phyloP scores from a whole-genome alignment of 495 filamentous ascomycete genomes.

The Aspergillus bertholletiae region DNA sequence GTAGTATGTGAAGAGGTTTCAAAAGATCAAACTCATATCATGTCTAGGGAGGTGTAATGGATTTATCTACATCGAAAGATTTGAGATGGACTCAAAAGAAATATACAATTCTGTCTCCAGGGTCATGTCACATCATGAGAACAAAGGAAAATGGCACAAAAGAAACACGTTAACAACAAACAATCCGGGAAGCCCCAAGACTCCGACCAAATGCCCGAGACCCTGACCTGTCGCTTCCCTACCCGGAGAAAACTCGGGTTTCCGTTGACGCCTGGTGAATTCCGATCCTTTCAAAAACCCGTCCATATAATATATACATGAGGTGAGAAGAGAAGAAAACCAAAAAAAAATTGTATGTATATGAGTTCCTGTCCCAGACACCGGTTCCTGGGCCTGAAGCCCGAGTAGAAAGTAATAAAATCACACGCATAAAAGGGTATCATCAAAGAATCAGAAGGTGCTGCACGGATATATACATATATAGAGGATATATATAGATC shows the following conservation, averaged over 20 bases:
- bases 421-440: conserved; percentile 7
- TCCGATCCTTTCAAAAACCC: neutral
- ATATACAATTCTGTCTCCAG: neutral
- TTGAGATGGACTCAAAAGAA: neutral
- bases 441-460: conserved; percentile 2
- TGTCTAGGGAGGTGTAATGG: neutral
- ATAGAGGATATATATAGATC: too few relatives aligned
- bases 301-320: conserved; percentile 1
- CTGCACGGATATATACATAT: too few relatives aligned
- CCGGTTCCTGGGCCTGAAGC: neutral
- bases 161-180: conserved; percentile 7
- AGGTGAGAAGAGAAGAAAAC: neutral
- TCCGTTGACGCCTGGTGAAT: neutral
- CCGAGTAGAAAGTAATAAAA: neutral
- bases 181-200: neutral
- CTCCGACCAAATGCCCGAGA: neutral
- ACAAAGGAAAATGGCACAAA: conserved; percentile 23
- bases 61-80: neutral
- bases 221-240: neutral
- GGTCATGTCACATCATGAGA: conserved; percentile 15
- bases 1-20: too few relatives aligned
- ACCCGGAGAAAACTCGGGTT: neutral
- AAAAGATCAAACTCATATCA: neutral
- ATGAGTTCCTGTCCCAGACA: neutral
- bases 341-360: neutral